These are phyloP conservation scores for Cladosporium sphaerospermum DNA, from an alignment of 2,329 filamentous ascomycete genomes.

Conservation along the genomic window DNA sequence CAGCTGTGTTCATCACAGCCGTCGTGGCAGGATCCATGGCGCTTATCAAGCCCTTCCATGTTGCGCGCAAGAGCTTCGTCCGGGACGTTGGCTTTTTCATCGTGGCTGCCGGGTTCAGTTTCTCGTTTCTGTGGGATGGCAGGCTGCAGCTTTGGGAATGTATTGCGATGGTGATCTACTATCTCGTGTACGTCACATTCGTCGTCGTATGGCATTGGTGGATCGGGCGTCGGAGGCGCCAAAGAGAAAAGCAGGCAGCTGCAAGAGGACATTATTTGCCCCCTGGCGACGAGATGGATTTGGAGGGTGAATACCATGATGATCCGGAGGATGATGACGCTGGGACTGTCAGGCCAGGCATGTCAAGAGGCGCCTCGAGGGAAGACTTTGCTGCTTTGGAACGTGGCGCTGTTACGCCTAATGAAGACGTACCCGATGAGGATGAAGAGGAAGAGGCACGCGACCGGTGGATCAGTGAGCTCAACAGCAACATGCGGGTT, in stretches of 20 bases:
- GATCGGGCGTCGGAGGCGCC: slow-evolving; percentile 56
- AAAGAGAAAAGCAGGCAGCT: slow-evolving; percentile 60
- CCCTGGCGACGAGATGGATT: slow-evolving; percentile 52
- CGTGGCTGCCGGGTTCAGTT: slow-evolving; percentile 75
- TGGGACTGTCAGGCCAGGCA: slow-evolving; percentile 32
- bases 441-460: slow-evolving; percentile 59
- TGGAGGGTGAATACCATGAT: slow-evolving; percentile 47
- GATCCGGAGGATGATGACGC: slow-evolving; percentile 44
- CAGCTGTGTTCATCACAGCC: slow-evolving; percentile 90
- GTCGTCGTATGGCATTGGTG: slow-evolving; percentile 94
- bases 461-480: slow-evolving; percentile 64
- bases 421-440: slow-evolving; percentile 50
- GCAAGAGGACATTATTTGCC: slow-evolving; percentile 69
- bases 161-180: slow-evolving; percentile 81
- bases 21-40: slow-evolving; percentile 98
- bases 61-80: slow-evolving; percentile 82
- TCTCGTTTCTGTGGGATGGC: slow-evolving; percentile 81
- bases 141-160: slow-evolving; percentile 84
- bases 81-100: slow-evolving; percentile 92
- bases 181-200: slow-evolving; percentile 78
- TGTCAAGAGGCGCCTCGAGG: slow-evolving; percentile 43
- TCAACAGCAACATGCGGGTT: slow-evolving; percentile 89
- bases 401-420: slow-evolving; percentile 39
- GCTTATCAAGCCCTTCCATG: slow-evolving; percentile 87
- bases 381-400: slow-evolving; percentile 61